A percentile compares a stretch with the other conserved stretches of the same genome.
Conservation (phyloP, 2,329 filamentous ascomycete genomes). For the Fusarium buxicola region DNA sequence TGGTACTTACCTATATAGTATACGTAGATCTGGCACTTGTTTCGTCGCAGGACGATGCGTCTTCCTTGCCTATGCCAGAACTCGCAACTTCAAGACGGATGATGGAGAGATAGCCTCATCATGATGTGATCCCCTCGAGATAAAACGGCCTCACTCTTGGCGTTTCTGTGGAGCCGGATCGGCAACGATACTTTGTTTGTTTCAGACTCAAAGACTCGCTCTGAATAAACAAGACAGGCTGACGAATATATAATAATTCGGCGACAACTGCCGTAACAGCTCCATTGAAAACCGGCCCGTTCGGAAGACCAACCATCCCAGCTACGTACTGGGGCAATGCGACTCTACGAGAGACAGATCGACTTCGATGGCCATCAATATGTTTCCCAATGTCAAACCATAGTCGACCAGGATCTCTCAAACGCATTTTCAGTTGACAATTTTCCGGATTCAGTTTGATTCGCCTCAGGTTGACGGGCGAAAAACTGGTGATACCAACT, state of each 20-base stretch:
- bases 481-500: constrained; percentile 5
- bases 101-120: neutral
- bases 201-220: neutral
- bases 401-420: neutral
- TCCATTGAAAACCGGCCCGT: constrained; percentile 9
- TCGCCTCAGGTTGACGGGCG: neutral
- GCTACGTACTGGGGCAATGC: constrained; percentile 2
- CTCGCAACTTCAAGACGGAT: too few relatives aligned
- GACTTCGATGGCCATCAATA: too few relatives aligned
- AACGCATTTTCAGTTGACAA: neutral
- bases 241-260: constrained; percentile 5
- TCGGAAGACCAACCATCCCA: neutral
- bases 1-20: too few relatives aligned
- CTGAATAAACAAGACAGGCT: neutral
- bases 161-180: constrained; percentile 12
- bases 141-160: constrained; percentile 8
- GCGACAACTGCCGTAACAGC: constrained; percentile 7
- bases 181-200: neutral
- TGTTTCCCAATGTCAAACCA: neutral
- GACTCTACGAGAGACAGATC: constrained; percentile 5
- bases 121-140: neutral
- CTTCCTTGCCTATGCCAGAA: too few relatives aligned
- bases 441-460: constrained; percentile 1
- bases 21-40: too few relatives aligned
- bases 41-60: too few relatives aligned